phyloP scores from a whole-genome alignment of 1,284 basidiomycete genomes.

The Nidula niveotomentosa region DNA sequence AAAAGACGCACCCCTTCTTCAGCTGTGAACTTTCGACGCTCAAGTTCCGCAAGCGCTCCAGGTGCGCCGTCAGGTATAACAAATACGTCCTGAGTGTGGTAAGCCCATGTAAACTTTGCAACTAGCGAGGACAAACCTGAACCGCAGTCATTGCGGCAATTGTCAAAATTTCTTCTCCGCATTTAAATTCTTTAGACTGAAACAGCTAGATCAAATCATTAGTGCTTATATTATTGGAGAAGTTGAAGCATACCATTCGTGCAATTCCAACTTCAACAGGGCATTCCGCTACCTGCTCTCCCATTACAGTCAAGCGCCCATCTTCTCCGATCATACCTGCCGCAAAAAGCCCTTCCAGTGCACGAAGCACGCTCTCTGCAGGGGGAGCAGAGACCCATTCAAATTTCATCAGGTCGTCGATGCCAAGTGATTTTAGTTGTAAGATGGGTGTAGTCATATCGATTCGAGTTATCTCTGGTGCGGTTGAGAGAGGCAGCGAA shows the following conservation, averaged over 20 bases:
- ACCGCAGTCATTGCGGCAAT: conserved; percentile 96
- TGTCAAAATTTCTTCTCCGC: conserved; percentile 91
- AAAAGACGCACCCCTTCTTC: conserved; percentile 82
- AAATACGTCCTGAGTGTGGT: conserved; percentile 72
- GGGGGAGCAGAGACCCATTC: conserved; percentile 92
- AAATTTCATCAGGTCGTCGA: conserved; percentile 95
- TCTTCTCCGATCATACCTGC: conserved; percentile 74
- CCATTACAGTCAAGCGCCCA: conserved; percentile 64
- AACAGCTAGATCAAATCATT: conserved; percentile 60
- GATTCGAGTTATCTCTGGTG: conserved; percentile 87
- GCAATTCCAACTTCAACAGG: conserved; percentile 77
- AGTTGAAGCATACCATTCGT: conserved; percentile 56
- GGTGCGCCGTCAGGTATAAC: conserved; percentile 83
- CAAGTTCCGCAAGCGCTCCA: conserved; percentile 85
- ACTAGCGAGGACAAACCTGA: conserved; percentile 48
- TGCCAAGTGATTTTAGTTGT: conserved; percentile 92
- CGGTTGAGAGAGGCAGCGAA: conserved; percentile 63
- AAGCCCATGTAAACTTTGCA: conserved; percentile 1
- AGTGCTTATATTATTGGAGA: no score
- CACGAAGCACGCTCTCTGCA: conserved; percentile 81
- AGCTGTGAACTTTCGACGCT: conserved; percentile 92
- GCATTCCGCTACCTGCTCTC: conserved; percentile 75
- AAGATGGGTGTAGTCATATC: conserved; percentile 89
- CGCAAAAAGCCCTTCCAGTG: conserved; percentile 72
- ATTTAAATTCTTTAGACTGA: conserved; percentile 78